Conservation (phyloP, 208 protist species). For the Wallacemonas rigidus region DNA sequence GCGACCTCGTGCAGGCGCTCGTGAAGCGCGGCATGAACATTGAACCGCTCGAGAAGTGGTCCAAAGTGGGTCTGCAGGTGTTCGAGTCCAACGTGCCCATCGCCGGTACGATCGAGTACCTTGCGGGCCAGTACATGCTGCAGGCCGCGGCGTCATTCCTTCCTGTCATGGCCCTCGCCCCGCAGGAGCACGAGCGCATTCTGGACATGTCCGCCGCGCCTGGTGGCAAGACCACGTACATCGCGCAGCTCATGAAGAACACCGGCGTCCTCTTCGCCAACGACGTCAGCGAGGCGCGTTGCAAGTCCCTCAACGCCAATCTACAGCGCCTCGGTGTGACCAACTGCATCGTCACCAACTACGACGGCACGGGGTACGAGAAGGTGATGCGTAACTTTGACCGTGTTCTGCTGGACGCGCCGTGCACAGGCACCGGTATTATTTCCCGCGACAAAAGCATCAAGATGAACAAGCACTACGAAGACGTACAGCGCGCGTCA, state of each 20-base stretch:
- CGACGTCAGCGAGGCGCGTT: conserved; percentile 95
- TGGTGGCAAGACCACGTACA: conserved; percentile 99
- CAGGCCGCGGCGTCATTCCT: conserved; percentile 98
- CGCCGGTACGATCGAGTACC: conserved; percentile 99
- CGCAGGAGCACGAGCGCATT: conserved; percentile 93
- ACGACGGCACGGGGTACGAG: conserved; percentile 94
- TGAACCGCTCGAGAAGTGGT: conserved; percentile 96
- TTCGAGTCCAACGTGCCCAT: conserved; percentile 98
- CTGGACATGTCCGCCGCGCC: conserved; percentile 99
- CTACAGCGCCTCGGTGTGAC: conserved; percentile 95
- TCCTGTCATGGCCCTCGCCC: conserved; percentile 97
- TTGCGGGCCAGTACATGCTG: conserved; percentile 99
- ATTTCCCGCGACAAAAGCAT: conserved; percentile 98
- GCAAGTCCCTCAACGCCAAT: conserved; percentile 97
- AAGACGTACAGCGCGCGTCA: conserved; percentile 92
- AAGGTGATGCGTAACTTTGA: conserved; percentile 90
- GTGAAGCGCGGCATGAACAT: conserved; percentile 97
- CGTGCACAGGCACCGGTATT: conserved; percentile 99
- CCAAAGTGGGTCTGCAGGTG: conserved; percentile 98
- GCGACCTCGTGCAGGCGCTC: conserved; percentile 95
- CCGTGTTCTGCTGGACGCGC: conserved; percentile 97
- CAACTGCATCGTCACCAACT: conserved; percentile 96
- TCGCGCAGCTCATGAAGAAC: conserved; percentile 98
- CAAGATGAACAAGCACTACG: conserved; percentile 92
- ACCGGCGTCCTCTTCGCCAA: conserved; percentile 98